Evolutionary conservation across 1,139 yeast genomes (phyloP).

Genomic region (Taiozyma sp.): DNA sequence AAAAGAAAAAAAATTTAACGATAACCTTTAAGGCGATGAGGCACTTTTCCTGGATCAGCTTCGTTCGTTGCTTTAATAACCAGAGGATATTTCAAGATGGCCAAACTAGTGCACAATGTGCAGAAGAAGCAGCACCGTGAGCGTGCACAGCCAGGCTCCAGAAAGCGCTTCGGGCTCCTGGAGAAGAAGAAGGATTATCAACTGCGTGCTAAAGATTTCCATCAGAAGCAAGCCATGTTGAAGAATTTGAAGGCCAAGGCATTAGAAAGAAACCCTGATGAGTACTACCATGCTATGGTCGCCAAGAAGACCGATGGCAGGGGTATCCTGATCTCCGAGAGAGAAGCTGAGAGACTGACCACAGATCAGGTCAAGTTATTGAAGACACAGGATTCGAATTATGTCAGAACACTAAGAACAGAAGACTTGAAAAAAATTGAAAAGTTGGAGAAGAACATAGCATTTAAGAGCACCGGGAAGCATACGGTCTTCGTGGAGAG

Average conservation of each 20-base stretch:
- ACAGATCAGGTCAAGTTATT: conserved; percentile 75
- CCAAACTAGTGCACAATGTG: conserved; percentile 76
- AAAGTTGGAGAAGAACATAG: conserved; percentile 48
- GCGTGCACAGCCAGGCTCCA: conserved; percentile 74
- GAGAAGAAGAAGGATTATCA: conserved; percentile 95
- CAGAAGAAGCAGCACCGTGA: conserved; percentile 96
- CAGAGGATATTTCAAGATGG: conserved; percentile 39
- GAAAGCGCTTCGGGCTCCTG: conserved; percentile 73
- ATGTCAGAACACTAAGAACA: conserved; percentile 69
- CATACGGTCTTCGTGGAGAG: conserved; percentile 85
- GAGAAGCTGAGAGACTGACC: conserved; percentile 59
- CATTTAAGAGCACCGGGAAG: conserved; percentile 53
- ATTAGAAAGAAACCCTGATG: conserved; percentile 82
- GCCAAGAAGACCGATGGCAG: conserved; percentile 54
- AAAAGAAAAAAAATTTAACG: neutral
- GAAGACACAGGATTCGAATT: conserved; percentile 87
- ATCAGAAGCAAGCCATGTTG: conserved; percentile 80
- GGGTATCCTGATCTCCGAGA: conserved; percentile 62
- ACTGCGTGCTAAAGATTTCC: conserved; percentile 84
- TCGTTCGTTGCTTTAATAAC: neutral
- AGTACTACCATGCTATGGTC: conserved; percentile 92
- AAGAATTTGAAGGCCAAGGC: conserved; percentile 73
- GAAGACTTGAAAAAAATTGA: conserved; percentile 64
- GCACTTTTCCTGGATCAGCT: neutral
- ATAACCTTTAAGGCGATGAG: neutral